A percentile compares a stretch with the other conserved stretches of the same genome.
phyloP scores from a whole-genome alignment of 2,329 filamentous ascomycete species.

The Aspergillus piperis region DNA sequence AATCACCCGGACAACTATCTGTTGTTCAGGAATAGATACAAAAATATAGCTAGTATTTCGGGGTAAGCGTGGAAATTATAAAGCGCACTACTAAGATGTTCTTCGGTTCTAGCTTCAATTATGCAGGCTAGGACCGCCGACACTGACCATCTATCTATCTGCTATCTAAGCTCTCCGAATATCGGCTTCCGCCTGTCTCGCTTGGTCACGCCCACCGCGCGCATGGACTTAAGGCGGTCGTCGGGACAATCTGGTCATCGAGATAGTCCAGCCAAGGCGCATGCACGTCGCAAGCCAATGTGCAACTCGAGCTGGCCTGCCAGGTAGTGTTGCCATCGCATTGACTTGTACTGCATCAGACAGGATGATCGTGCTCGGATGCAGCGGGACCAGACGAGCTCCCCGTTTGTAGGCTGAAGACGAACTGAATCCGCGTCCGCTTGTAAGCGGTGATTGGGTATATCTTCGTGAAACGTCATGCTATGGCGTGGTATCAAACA shows the following conservation, averaged over 20 bases:
- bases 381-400: background rate
- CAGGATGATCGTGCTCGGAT: background rate
- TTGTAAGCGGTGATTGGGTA: background rate
- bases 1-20: background rate
- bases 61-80: background rate
- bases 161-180: background rate
- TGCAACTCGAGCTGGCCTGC: background rate
- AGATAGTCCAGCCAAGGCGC: background rate
- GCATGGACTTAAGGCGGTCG: background rate
- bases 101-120: background rate
- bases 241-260: background rate
- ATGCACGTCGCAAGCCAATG: background rate
- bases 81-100: background rate
- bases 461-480: slow-evolving; percentile 1
- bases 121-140: background rate
- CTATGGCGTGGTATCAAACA: background rate
- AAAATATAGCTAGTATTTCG: background rate
- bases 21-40: background rate
- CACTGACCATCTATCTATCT: background rate
- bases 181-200: background rate
- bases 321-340: background rate
- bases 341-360: background rate
- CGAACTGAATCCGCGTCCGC: background rate
- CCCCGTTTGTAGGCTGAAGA: background rate
- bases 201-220: background rate